Evolutionary conservation across 306 rosid genomes (phyloP).

Genomic region (Vicia faba): DNA sequence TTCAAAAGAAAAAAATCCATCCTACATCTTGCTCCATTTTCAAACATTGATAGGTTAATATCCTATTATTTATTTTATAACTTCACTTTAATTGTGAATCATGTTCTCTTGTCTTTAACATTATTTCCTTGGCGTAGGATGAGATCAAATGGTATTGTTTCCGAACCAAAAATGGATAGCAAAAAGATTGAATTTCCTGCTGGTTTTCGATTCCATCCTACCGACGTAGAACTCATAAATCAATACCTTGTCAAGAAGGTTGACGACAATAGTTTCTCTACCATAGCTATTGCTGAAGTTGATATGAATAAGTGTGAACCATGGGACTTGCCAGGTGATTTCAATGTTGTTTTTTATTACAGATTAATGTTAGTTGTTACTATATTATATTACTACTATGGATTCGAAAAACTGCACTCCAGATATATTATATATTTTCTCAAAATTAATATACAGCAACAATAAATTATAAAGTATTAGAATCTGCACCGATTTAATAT

Average conservation of each 20-base stretch:
- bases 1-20: slow-evolving; percentile 16
- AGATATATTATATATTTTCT: not conserved
- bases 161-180: slow-evolving; percentile 32
- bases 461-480: no score
- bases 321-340: slow-evolving; percentile 86
- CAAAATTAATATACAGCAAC: no score
- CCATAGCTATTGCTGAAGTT: slow-evolving; percentile 66
- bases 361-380: not conserved
- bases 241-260: slow-evolving; percentile 66
- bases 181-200: slow-evolving; percentile 56
- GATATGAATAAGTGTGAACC: slow-evolving; percentile 87
- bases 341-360: not conserved
- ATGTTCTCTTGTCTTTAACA: no score
- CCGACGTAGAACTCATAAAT: slow-evolving; percentile 74
- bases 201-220: slow-evolving; percentile 83
- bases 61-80: no score
- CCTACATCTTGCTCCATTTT: slow-evolving; percentile 6
- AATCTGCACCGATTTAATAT: not conserved
- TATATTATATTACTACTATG: not conserved
- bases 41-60: slow-evolving; percentile 20
- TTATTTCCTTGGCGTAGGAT: not conserved
- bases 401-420: no score
- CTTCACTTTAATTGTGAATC: no score
- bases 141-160: slow-evolving; percentile 50
- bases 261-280: slow-evolving; percentile 48